phyloP scores from a whole-genome alignment of 2,329 filamentous ascomycete genomes.

The Aspergillus sojae region DNA sequence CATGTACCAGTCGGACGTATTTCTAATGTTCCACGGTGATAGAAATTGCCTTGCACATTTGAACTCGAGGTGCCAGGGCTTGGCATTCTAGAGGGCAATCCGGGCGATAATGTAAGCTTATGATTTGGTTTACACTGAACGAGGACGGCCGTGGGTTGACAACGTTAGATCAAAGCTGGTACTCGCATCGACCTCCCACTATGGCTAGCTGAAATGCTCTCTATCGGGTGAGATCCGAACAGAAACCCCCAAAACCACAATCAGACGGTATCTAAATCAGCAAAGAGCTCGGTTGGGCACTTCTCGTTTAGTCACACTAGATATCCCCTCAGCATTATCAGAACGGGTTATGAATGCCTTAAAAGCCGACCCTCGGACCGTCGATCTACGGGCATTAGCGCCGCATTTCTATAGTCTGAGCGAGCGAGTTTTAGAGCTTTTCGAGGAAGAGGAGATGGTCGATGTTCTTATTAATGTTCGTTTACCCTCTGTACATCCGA shows the following conservation, averaged over 20 bases:
- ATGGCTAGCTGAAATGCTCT: constrained; percentile 92
- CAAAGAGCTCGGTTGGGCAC: constrained; percentile 47
- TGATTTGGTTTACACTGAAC: neutral
- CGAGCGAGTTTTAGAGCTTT: constrained; percentile 82
- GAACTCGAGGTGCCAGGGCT: constrained; percentile 85
- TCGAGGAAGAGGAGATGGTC: constrained; percentile 81
- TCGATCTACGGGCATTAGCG: constrained; percentile 80
- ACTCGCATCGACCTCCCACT: constrained; percentile 82
- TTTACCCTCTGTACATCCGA: neutral
- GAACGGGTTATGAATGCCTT: constrained; percentile 83
- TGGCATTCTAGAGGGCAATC: constrained; percentile 85
- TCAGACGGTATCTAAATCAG: constrained; percentile 1
- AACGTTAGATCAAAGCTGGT: constrained; percentile 70
- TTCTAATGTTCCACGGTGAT: constrained; percentile 19
- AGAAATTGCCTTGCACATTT: constrained; percentile 97
- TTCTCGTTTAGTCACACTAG: constrained; percentile 72
- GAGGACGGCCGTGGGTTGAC: constrained; percentile 2
- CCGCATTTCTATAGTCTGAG: constrained; percentile 87
- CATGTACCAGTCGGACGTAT: neutral
- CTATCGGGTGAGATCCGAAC: constrained; percentile 45
- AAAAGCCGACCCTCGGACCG: constrained; percentile 83
- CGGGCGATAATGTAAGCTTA: constrained; percentile 57
- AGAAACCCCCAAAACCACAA: neutral
- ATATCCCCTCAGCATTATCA: constrained; percentile 76
- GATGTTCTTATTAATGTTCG: constrained; percentile 65